phyloP scores from a whole-genome alignment of 2,329 filamentous ascomycete species.

The Sarocladium brachiariae region DNA sequence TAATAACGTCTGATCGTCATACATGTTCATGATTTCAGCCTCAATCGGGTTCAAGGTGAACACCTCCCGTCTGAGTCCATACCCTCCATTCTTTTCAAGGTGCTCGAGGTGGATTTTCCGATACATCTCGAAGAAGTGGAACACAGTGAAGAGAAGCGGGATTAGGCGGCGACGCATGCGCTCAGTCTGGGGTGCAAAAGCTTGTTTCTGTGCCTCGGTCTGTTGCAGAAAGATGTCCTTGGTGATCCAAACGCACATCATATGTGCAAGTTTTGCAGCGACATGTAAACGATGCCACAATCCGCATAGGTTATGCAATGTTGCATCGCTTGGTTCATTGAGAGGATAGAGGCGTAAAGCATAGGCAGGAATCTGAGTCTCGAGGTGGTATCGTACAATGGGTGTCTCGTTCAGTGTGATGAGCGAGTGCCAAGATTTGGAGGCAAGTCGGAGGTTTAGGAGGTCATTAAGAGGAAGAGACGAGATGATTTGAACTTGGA shows the following conservation, averaged over 20 bases:
- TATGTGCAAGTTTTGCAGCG: slow-evolving; percentile 52
- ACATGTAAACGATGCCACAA: slow-evolving; percentile 61
- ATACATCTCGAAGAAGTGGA: slow-evolving; percentile 63
- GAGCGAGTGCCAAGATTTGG: slow-evolving; percentile 52
- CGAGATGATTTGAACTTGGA: slow-evolving; percentile 57
- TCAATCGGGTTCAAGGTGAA: slow-evolving; percentile 60
- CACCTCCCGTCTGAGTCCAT: slow-evolving; percentile 43
- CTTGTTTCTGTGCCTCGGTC: slow-evolving; percentile 45
- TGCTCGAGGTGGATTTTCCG: slow-evolving; percentile 52
- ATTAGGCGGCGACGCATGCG: slow-evolving; percentile 59
- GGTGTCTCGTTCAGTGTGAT: slow-evolving; percentile 53
- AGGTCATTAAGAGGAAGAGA: slow-evolving; percentile 54
- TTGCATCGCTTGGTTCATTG: slow-evolving; percentile 36
- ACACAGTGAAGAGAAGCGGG: slow-evolving; percentile 57
- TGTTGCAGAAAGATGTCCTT: slow-evolving; percentile 58
- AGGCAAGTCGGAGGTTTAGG: slow-evolving; percentile 51
- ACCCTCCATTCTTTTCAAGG: slow-evolving; percentile 43
- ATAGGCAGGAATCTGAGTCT: slow-evolving; percentile 53
- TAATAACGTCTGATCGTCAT: slow-evolving; percentile 55
- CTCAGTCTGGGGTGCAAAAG: slow-evolving; percentile 55
- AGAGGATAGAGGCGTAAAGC: slow-evolving; percentile 52
- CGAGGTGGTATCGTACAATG: slow-evolving; percentile 55
- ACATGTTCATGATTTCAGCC: slow-evolving; percentile 54
- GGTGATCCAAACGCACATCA: slow-evolving; percentile 58
- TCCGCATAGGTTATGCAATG: slow-evolving; percentile 55